Evolutionary conservation across 495 filamentous ascomycete species (phyloP), one percentile per base, ranked within the genome.

Genomic region (Hypoxylon fuscum): DNA sequence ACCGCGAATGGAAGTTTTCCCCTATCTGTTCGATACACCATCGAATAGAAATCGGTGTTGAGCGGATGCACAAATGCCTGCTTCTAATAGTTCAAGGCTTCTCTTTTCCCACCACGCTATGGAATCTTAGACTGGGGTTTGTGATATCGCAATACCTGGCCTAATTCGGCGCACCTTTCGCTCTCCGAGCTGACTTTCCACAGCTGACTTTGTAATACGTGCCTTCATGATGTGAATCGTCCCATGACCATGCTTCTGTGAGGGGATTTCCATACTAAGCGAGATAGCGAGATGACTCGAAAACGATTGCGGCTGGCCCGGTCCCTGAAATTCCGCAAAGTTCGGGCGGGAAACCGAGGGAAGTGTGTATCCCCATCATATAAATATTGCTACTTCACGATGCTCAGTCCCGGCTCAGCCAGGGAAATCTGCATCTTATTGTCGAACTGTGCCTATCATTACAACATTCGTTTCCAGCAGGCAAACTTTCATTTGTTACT

Each of bases 401-500:
- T 52, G 22, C 15, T 40, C 17, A n/a, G 17, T 34, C 25, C 41
- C 41, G 48, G 25, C 41, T 32, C 11, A 53, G 12, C 22, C 34
- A 35, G 11, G 11, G 29, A 18, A 2, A 46, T 41, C 47, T 60
- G 48, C 57, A 60, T 29, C 22, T 34, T 18, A 17, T 44, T 38
- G 12, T 31, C 47, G 47, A 41, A 31, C 25, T 14, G 25, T 15
- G 21, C 34, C 20, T 51, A 7, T 12, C 34, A 17, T 52, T 14
- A 17, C n/a, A 37, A 5, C 55, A 32, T 9, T 58, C 55, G 23
- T 58, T 49, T 25, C 15, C 20, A 17, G 21, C 23, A 17, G 47
- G n/a, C 17, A n/a, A 47, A 23, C 37, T 20, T 37, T n/a, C 57
- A 41, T 53, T 53, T 21, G 57, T 45, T 38, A 40, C 20, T 44